These are phyloP conservation scores for Neurospora terricola DNA, from an alignment of 495 filamentous ascomycete genomes.

Conservation along the genomic window DNA sequence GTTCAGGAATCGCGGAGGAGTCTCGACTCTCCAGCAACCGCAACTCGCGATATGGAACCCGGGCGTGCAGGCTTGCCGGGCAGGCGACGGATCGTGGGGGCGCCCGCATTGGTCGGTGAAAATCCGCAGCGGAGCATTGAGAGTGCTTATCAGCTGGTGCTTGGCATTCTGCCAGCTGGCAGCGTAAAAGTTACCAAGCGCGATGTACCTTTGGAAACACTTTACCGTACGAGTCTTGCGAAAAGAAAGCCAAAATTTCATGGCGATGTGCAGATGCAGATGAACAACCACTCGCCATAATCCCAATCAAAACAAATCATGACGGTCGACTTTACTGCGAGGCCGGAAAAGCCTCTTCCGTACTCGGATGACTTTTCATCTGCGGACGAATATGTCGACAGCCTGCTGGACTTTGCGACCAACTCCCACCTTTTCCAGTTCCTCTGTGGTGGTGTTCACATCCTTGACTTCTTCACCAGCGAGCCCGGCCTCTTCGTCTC, in stretches of 20 bases:
- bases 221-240: neutral
- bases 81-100: neutral
- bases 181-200: neutral
- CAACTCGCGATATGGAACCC: neutral
- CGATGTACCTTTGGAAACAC: neutral
- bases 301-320: slow-evolving; percentile 1
- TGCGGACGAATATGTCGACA: slow-evolving; percentile 64
- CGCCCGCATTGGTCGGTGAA: neutral
- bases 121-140: neutral
- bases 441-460: slow-evolving; percentile 87
- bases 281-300: neutral
- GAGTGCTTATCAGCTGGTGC: neutral
- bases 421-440: slow-evolving; percentile 71
- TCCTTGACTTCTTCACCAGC: slow-evolving; percentile 90
- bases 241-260: neutral
- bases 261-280: neutral
- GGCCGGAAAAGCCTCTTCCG: slow-evolving; percentile 31
- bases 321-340: slow-evolving; percentile 18
- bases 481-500: slow-evolving; percentile 64
- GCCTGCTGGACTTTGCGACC: slow-evolving; percentile 64
- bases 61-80: neutral
- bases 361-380: slow-evolving; percentile 34
- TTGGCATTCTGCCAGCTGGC: neutral
- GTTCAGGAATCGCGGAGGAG: slow-evolving; percentile 3
- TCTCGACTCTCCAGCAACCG: neutral